Conservation (phyloP, 2,329 filamentous ascomycete genomes). For the Graphiopsis chlorocephala region DNA sequence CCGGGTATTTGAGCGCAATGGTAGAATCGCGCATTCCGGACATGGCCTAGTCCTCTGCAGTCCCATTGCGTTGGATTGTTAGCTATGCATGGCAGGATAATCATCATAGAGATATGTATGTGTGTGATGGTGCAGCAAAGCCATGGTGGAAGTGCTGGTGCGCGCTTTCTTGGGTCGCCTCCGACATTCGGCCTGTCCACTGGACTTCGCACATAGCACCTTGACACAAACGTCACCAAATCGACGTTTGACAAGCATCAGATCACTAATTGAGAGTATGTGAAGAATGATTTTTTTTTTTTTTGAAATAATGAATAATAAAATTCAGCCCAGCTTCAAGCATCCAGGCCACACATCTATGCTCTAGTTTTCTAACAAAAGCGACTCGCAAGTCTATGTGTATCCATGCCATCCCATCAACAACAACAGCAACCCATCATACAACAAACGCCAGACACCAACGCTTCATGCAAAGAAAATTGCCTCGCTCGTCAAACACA, state of each 20-base stretch:
- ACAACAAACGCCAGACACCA: not conserved
- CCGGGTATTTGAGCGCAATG: not conserved
- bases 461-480: conserved; percentile 2
- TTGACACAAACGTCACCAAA: too few relatives aligned
- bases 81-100: not conserved
- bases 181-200: not conserved
- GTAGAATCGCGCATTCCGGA: not conserved
- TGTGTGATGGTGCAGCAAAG: not conserved
- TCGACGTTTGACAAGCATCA: not conserved
- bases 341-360: not conserved
- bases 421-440: not conserved
- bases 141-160: not conserved
- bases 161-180: not conserved
- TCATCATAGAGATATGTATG: not conserved
- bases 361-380: not conserved
- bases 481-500: not conserved
- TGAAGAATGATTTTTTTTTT: not conserved
- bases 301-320: not conserved
- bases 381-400: not conserved
- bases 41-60: not conserved
- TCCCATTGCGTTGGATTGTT: not conserved
- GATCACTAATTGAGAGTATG: not conserved
- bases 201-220: too few relatives aligned
- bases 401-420: not conserved
- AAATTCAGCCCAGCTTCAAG: not conserved